Evolutionary conservation across 169 alveolate genomes (phyloP).

Genomic region (Plasmodium gallinaceum): DNA sequence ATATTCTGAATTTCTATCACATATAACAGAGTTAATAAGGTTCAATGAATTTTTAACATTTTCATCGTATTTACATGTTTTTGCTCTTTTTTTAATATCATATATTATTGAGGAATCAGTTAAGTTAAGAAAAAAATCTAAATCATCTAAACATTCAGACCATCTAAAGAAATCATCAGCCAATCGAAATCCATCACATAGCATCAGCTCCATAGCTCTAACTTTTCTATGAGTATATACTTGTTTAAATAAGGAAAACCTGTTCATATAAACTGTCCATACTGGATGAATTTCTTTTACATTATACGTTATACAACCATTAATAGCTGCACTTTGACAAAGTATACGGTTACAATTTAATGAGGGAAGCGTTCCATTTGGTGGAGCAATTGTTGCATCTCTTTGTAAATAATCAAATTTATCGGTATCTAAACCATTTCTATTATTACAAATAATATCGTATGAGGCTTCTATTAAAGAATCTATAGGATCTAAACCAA

Average conservation of each 20-base stretch:
- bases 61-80: slow-evolving; percentile 21
- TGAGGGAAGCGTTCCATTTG: slow-evolving; percentile 72
- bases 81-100: slow-evolving; percentile 55
- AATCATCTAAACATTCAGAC: slow-evolving; percentile 66
- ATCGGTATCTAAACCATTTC: slow-evolving; percentile 93
- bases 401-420: slow-evolving; percentile 92
- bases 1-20: slow-evolving; percentile 66
- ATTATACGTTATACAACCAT: slow-evolving; percentile 81
- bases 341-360: slow-evolving; percentile 74
- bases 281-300: slow-evolving; percentile 84
- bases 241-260: slow-evolving; percentile 84
- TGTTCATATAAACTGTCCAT: slow-evolving; percentile 83
- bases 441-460: slow-evolving; percentile 92
- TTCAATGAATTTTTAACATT: slow-evolving; percentile 42
- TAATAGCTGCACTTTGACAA: slow-evolving; percentile 77
- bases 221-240: slow-evolving; percentile 87
- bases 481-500: slow-evolving; percentile 79
- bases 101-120: slow-evolving; percentile 63
- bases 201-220: slow-evolving; percentile 86
- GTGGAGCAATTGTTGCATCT: slow-evolving; percentile 90
- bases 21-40: slow-evolving; percentile 64
- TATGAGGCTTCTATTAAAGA: slow-evolving; percentile 86
- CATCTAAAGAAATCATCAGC: slow-evolving; percentile 68
- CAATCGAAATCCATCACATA: slow-evolving; percentile 81
- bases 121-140: slow-evolving; percentile 54